These are phyloP conservation scores for Termitomyces sp. DNA, from an alignment of 768 basidiomycete genomes.

Conservation along the genomic window DNA sequence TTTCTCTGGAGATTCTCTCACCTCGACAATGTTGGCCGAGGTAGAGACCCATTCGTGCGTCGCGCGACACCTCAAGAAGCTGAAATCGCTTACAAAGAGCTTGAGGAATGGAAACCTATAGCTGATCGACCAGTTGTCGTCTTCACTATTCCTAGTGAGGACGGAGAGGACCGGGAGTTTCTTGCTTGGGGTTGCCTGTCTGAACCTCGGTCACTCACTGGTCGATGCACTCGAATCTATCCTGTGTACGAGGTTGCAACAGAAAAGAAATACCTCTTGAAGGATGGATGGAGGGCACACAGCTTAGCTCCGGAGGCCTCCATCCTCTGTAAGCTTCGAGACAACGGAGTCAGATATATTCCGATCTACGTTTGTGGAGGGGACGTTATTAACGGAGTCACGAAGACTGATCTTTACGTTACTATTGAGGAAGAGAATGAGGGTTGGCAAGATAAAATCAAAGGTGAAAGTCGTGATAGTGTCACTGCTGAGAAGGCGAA, in stretches of 20 bases:
- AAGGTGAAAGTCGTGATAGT: too few species aligned
- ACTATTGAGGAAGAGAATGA: too few species aligned
- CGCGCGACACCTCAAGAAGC: too few species aligned
- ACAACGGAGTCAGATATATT: slow-evolving; percentile 14
- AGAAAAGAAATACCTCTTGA: too few species aligned
- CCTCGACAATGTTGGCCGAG: too few species aligned
- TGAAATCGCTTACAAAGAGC: too few species aligned
- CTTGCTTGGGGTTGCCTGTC: slow-evolving; percentile 1
- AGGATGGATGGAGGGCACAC: too few species aligned
- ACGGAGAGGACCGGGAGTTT: neutral
- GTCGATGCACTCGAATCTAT: slow-evolving; percentile 14
- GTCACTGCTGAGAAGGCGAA: neutral
- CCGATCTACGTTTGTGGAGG: slow-evolving; percentile 22
- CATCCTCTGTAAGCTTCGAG: slow-evolving; percentile 13
- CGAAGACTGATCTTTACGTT: too few species aligned
- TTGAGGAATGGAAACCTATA: too few species aligned
- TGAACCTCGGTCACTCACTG: slow-evolving; percentile 10
- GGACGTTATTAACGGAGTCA: slow-evolving; percentile 17
- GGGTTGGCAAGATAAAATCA: too few species aligned
- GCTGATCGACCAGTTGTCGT: slow-evolving; percentile 1
- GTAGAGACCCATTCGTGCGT: too few species aligned
- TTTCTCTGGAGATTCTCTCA: too few species aligned
- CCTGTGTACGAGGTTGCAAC: slow-evolving; percentile 4
- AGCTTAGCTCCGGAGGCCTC: slow-evolving; percentile 15
- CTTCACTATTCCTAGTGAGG: slow-evolving; percentile 2